Base-by-base conservation (phyloP, 768 basidiomycete genomes). In the Tricholoma terreum region DNA sequence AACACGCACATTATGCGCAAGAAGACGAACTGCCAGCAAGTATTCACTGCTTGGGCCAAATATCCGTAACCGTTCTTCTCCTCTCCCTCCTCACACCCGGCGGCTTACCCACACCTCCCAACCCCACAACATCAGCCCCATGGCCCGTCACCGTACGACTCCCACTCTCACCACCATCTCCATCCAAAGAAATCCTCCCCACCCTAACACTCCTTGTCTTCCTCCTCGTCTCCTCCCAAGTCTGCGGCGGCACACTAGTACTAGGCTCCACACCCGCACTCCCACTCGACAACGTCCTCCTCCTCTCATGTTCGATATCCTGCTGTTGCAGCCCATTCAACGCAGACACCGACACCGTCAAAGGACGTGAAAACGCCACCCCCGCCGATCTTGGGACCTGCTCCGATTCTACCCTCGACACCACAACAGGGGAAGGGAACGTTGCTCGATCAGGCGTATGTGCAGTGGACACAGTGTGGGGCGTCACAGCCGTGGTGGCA, bases 311-410 rank as follows among this genome's bases (percentile, higher is more conserved):
- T 58, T 66, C 78, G 66, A 65, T 71, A 58, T 80, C 74, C 56
- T 83, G 84, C 65, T 81, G 78, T 59, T 84, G 81, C 24, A 89
- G 70, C 11, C 80, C 84, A 40, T 67, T 79, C 33, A 86, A 68
- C 40, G 84, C 74, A 27, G 78, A 78, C 9, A 85, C 75, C 2
- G 83, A 74, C 38, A 79, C 76, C 6, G 78, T 78, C 22, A 80
- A 75, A 0, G 88, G 84, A 1, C 84, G 80, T 5, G 87, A 89
- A 66, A 90, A 88, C 3, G 85, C 85, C 5, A 84, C 81, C 53
- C 75, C 77, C n/a, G n/a, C n/a, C 17, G 77, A 77, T 17, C 80
- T 73, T 2, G 70, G 55, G 0, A 79, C 78, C 46, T 76, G 73
- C 15, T 70, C 74, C 0, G 85, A 86, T 17, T 80, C 75, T 7